A percentile compares a stretch with the other conserved stretches of the same genome.
phyloP scores from a whole-genome alignment of 805 yeast genomes.

The Grigorovia jiainica region DNA sequence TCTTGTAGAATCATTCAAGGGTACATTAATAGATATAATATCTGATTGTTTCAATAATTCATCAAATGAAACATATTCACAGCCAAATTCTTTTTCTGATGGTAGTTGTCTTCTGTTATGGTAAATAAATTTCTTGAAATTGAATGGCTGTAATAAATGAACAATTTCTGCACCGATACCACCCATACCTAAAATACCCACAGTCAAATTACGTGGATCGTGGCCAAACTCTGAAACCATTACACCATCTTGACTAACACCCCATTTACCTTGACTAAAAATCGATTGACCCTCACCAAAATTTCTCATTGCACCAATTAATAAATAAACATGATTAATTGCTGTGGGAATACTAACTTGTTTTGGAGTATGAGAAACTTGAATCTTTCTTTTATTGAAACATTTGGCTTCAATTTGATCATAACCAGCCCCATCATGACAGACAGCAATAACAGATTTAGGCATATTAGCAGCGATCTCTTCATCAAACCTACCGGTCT shows the following conservation, averaged over 20 bases:
- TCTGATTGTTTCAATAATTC: conserved; percentile 57
- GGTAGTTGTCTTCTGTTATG: conserved; percentile 56
- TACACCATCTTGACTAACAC: conserved; percentile 38
- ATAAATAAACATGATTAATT: conserved; percentile 53
- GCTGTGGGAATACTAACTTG: conserved; percentile 68
- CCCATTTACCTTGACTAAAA: conserved; percentile 55
- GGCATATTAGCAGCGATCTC: conserved; percentile 53
- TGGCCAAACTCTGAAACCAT: conserved; percentile 45
- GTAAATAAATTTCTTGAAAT: conserved; percentile 60
- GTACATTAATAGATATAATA: conserved; percentile 65
- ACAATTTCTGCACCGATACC: conserved; percentile 82
- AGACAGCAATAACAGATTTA: conserved; percentile 38
- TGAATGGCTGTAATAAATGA: conserved; percentile 64
- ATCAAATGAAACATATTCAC: conserved; percentile 64
- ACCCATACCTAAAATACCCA: conserved; percentile 86
- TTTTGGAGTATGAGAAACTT: conserved; percentile 57
- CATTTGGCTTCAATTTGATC: conserved; percentile 58
- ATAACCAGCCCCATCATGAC: conserved; percentile 69
- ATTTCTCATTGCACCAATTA: conserved; percentile 57
- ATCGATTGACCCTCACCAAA: conserved; percentile 51
- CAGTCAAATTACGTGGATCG: conserved; percentile 65
- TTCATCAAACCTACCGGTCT: conserved; percentile 57
- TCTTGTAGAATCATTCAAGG: conserved; percentile 61
- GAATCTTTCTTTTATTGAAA: conserved; percentile 43
- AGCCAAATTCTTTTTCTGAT: conserved; percentile 56